phyloP scores from a whole-genome alignment of 768 basidiomycete species.

The Podaxis sp. region DNA sequence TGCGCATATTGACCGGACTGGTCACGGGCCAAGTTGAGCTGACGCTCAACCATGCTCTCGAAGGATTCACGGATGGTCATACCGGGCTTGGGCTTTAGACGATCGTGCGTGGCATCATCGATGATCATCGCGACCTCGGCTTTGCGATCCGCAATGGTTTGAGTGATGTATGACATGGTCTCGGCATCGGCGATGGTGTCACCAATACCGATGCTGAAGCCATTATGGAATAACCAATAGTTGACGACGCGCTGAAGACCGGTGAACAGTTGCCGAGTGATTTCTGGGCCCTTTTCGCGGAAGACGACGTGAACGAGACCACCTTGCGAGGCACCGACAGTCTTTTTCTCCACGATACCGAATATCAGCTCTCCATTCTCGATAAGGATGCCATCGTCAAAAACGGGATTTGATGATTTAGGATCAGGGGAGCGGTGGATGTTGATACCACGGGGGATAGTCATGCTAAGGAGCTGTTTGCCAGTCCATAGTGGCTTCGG shows the following conservation, averaged over 20 bases:
- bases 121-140: conserved; percentile 76
- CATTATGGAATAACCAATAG: conserved; percentile 98
- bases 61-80: conserved; percentile 99
- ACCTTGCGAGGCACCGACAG: conserved; percentile 93
- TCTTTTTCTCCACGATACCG: conserved; percentile 97
- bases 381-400: conserved; percentile 93
- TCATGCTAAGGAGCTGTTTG: conserved; percentile 92
- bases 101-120: conserved; percentile 80
- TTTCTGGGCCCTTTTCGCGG: conserved; percentile 95
- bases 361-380: conserved; percentile 96
- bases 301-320: conserved; percentile 96
- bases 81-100: conserved; percentile 87
- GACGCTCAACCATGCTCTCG: conserved; percentile 87
- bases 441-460: conserved; percentile 95
- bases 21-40: conserved; percentile 95
- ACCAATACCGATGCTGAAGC: conserved; percentile 98
- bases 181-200: conserved; percentile 93
- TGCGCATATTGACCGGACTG: conserved; percentile 95
- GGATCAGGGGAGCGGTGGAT: conserved; percentile 80
- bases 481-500: conserved; percentile 98
- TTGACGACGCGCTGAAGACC: conserved; percentile 96
- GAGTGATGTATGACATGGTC: conserved; percentile 86
- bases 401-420: conserved; percentile 75
- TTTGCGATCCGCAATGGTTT: conserved; percentile 82
- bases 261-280: conserved; percentile 86